Conservation (phyloP, 2,329 filamentous ascomycete species). For the Verticillium isaacii region DNA sequence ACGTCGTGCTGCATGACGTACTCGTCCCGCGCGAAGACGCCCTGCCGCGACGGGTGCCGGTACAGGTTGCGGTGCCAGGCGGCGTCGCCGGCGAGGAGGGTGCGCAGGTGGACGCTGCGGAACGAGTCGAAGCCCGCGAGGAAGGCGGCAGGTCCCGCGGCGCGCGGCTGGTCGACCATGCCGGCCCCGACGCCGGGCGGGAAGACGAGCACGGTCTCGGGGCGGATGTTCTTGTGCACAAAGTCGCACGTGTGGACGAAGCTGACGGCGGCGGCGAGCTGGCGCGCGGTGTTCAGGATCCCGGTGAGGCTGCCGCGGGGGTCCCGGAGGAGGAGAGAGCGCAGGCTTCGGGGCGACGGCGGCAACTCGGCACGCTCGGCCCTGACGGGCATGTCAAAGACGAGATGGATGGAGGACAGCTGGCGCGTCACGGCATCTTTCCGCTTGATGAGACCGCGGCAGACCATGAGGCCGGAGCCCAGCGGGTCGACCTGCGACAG, state of each 20-base stretch:
- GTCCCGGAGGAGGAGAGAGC: neutral
- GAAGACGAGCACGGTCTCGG: conserved; percentile 33
- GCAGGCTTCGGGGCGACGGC: neutral
- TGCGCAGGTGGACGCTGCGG: conserved; percentile 25
- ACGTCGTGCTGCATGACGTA: conserved; percentile 52
- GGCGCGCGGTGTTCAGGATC: conserved; percentile 19
- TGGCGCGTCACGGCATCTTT: neutral
- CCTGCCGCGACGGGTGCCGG: conserved; percentile 43
- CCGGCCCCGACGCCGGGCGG: neutral
- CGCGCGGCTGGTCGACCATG: neutral
- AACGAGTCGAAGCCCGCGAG: conserved; percentile 41
- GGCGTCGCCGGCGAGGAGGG: conserved; percentile 28
- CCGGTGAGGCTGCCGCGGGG: neutral
- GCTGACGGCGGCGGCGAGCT: conserved; percentile 23
- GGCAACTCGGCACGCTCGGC: no score
- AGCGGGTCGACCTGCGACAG: neutral
- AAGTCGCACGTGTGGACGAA: conserved; percentile 32
- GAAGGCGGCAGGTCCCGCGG: conserved; percentile 15
- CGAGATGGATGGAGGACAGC: neutral
- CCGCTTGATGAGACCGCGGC: neutral
- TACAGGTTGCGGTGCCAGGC: conserved; percentile 41
- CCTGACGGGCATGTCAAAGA: neutral
- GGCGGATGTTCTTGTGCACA: conserved; percentile 41
- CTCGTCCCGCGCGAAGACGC: conserved; percentile 24
- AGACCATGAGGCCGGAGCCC: neutral